phyloP scores from a whole-genome alignment of 192 early-diverging fungal species.

The Linnemannia elongata region DNA sequence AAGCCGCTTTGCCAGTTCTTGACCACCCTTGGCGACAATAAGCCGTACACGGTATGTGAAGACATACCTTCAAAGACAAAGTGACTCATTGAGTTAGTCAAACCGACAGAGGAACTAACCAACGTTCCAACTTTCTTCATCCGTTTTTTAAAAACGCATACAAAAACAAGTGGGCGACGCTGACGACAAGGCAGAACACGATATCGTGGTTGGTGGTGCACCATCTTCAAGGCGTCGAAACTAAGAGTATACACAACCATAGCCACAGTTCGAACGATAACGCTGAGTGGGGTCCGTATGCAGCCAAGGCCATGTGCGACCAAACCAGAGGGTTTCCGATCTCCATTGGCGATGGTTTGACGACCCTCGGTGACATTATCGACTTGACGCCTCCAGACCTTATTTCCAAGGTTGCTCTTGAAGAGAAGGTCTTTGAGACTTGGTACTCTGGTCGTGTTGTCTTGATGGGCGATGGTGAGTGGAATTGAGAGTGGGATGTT shows the following conservation, averaged over 20 bases:
- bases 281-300: constrained; percentile 16
- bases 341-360: background rate
- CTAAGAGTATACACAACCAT: background rate
- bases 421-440: constrained; percentile 9
- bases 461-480: constrained; percentile 4
- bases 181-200: background rate
- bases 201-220: constrained; percentile 15
- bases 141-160: too few relatives aligned
- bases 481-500: too few relatives aligned
- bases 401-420: background rate
- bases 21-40: background rate
- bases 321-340: background rate
- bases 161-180: constrained; percentile 6
- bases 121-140: too few relatives aligned
- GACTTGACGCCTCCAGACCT: background rate
- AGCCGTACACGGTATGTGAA: background rate
- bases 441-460: background rate
- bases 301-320: background rate
- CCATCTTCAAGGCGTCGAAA: background rate
- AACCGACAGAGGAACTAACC: too few relatives aligned
- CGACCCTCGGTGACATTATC: background rate
- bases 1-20: background rate
- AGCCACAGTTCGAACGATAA: background rate
- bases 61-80: too few relatives aligned
- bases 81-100: too few relatives aligned